A percentile compares a stretch with the other conserved stretches of the same genome.
phyloP scores from a whole-genome alignment of 768 basidiomycete species.

The Lactifluus volemus region DNA sequence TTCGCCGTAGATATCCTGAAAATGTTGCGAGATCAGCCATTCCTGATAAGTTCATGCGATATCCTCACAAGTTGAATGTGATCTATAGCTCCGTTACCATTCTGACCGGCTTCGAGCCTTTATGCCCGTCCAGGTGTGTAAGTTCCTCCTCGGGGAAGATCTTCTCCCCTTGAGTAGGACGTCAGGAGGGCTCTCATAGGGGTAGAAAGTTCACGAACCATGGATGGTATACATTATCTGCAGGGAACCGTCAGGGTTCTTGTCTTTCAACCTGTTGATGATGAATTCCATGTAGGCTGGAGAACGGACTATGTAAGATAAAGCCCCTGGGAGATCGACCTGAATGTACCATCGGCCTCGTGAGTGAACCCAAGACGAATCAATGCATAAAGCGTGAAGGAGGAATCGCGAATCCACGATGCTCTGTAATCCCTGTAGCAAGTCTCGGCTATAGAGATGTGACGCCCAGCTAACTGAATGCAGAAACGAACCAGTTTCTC shows the following conservation, averaged over 20 bases:
- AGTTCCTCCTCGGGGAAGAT: slow-evolving; percentile 76
- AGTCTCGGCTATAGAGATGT: not conserved
- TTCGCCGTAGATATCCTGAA: slow-evolving; percentile 93
- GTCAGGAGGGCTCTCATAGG: not conserved
- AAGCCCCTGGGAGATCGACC: not conserved
- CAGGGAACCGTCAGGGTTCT: slow-evolving; percentile 83
- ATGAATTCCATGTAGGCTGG: slow-evolving; percentile 89
- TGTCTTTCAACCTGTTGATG: slow-evolving; percentile 68
- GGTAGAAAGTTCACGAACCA: slow-evolving; percentile 34
- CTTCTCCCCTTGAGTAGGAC: slow-evolving; percentile 41
- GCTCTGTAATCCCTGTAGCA: slow-evolving; percentile 34
- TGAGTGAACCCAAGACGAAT: slow-evolving; percentile 90
- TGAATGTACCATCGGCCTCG: slow-evolving; percentile 70
- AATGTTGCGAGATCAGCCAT: slow-evolving; percentile 1
- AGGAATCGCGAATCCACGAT: slow-evolving; percentile 92
- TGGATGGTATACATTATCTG: slow-evolving; percentile 98
- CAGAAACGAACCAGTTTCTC: slow-evolving; percentile 62
- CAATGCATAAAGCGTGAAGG: slow-evolving; percentile 91
- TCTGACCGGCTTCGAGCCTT: slow-evolving; percentile 73
- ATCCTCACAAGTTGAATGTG: slow-evolving; percentile 72
- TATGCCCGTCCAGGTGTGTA: slow-evolving; percentile 79
- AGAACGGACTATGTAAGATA: slow-evolving; percentile 5
- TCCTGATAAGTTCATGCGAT: not conserved
- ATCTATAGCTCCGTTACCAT: slow-evolving; percentile 97
- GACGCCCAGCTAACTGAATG: not conserved